Percentiles rank a stretch among this genome's conserved stretches.
phyloP scores from a whole-genome alignment of 176 grass and related monocot species.

The Musa acuminata region DNA sequence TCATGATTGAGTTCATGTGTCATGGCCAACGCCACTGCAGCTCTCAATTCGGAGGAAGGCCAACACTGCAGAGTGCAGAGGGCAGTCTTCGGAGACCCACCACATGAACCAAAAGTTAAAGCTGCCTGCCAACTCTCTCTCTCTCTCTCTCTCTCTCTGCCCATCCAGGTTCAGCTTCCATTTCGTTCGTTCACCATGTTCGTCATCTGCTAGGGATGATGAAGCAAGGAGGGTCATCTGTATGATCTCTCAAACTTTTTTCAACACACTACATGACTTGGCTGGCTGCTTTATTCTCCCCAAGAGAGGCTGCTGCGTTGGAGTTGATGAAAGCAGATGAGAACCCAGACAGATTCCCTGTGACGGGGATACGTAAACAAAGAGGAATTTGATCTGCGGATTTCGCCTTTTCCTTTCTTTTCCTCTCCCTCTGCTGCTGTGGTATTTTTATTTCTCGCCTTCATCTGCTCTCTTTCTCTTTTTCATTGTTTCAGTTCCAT shows the following conservation, averaged over 20 bases:
- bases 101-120: conserved; percentile 3
- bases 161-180: too few relatives aligned
- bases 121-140: background rate
- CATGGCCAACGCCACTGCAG: conserved; percentile 14
- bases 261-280: too few relatives aligned
- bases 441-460: too few relatives aligned
- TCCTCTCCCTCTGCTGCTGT: background rate
- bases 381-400: background rate
- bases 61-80: background rate
- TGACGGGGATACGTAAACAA: conserved; percentile 50
- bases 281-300: conserved; percentile 58
- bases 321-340: conserved; percentile 52
- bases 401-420: background rate
- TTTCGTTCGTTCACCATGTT: too few relatives aligned
- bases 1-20: conserved; percentile 58
- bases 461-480: background rate
- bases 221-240: too few relatives aligned
- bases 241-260: too few relatives aligned
- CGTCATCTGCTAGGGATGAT: too few relatives aligned
- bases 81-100: background rate
- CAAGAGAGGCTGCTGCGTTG: conserved; percentile 55
- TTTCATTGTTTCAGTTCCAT: conserved; percentile 12
- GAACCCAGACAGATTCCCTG: conserved; percentile 65
- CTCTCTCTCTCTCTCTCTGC: conserved; percentile 10
- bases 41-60: background rate